Percentiles rank a stretch among this genome's conserved stretches.
Conservation (phyloP, 306 rosid species). For the Dalbergia cultrata region DNA sequence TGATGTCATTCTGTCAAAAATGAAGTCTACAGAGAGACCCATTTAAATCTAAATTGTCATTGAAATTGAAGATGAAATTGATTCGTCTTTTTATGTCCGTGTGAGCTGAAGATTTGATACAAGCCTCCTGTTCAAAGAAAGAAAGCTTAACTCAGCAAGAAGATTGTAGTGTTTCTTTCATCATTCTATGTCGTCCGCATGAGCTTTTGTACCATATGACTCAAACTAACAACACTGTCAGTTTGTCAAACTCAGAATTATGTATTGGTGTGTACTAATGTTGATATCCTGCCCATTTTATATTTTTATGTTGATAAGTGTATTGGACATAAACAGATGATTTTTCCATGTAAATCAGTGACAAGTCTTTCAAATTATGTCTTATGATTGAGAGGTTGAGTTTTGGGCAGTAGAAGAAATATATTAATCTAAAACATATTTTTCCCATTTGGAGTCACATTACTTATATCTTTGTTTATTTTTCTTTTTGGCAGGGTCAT, state of each 20-base stretch:
- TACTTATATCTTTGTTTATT: slow-evolving; percentile 21
- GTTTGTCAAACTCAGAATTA: slow-evolving; percentile 3
- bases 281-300: slow-evolving; percentile 11
- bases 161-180: background rate
- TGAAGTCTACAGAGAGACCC: background rate
- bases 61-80: slow-evolving; percentile 16
- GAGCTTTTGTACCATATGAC: slow-evolving; percentile 17
- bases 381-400: slow-evolving; percentile 20
- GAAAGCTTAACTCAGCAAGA: slow-evolving; percentile 15
- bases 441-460: slow-evolving; percentile 16
- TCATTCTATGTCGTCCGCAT: background rate
- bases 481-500: slow-evolving; percentile 64
- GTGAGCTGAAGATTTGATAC: background rate
- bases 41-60: background rate
- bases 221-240: slow-evolving; percentile 16
- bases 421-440: background rate
- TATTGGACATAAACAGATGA: slow-evolving; percentile 34
- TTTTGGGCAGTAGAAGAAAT: slow-evolving; percentile 20
- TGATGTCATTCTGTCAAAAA: background rate
- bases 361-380: background rate
- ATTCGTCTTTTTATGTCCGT: slow-evolving; percentile 5
- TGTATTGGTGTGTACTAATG: slow-evolving; percentile 11
- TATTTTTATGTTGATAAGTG: slow-evolving; percentile 21
- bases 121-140: background rate
- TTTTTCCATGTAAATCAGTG: slow-evolving; percentile 32